Evolutionary conservation across 208 protist genomes (phyloP).

Genomic region (Trichomonas vaginalis): DNA sequence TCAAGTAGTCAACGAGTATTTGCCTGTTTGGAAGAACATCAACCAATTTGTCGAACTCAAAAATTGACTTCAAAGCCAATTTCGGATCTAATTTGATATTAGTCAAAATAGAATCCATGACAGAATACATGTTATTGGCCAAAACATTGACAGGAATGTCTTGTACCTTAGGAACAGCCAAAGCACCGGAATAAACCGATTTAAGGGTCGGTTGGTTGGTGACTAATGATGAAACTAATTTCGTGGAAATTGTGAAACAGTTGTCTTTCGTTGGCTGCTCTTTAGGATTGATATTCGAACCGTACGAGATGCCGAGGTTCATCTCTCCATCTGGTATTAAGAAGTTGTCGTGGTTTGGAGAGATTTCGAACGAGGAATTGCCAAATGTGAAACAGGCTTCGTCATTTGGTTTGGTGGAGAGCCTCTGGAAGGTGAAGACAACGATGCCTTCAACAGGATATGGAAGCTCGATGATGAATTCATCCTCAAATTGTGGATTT

Average conservation of each 20-base stretch:
- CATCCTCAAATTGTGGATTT: not conserved
- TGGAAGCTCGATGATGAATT: slow-evolving; percentile 10
- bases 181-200: not conserved
- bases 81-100: not conserved
- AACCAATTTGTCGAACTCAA: not conserved
- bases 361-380: not conserved
- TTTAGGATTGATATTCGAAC: not conserved
- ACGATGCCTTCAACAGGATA: not conserved
- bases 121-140: not conserved
- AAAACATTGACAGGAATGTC: not conserved
- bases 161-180: not conserved
- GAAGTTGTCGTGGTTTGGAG: not conserved
- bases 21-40: not conserved
- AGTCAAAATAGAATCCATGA: not conserved
- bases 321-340: not conserved
- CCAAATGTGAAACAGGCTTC: not conserved
- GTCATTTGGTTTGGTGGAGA: not conserved
- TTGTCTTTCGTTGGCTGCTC: not conserved
- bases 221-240: not conserved
- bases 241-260: not conserved
- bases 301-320: not conserved
- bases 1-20: not conserved
- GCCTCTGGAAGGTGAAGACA: not conserved
- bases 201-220: not conserved
- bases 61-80: not conserved